Base-by-base conservation (phyloP, 2,329 filamentous ascomycete species). In the Paramyrothecium roridum region DNA sequence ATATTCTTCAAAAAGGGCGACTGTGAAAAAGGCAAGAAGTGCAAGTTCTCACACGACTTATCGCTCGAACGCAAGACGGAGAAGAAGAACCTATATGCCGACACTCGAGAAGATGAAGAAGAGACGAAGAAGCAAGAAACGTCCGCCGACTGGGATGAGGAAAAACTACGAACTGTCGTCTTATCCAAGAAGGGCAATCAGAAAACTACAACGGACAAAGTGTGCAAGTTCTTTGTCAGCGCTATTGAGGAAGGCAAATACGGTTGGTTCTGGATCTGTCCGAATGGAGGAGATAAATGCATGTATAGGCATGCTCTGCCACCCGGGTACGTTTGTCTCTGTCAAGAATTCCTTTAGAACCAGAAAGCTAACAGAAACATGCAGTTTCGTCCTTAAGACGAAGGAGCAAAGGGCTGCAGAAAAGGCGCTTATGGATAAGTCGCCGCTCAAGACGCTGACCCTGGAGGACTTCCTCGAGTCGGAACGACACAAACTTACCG, bases 181-280 rank as follows among this genome's bases (percentile, higher is more conserved):
- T 65, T 96, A 70, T 96, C 90, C 67, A 99, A 99, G 79, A 96
- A 99, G 74, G 95, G 95, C 52, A 99, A 99, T 74, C 95, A 96
- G 57, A 87, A 88, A 71, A 96, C 93, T 21, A 90, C 90, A 6
- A 99, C 95, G 49, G 95, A 99, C 71, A 99, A 98, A 77, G 95
- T 99, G 63, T 99, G 95, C 90, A 99, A 98, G 76, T 96, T 79
- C 80, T 99, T 99, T 72, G 95, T 98, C 70, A 88, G 93, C 63
- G 95, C 95, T 23, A 95, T 99, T 59, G 95, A 99, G 76, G 95
- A 99, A 70, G 90, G 92, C 67, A 99, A 98, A 76, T 99, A 99
- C 67, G 95, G 95, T 59, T 99, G 95, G 95, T 98, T 99, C 77
- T 99, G 95, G 95, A 82, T 86, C 57, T 99, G 95, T 82, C 95